These are phyloP conservation scores for Saccharum officinarum DNA, from an alignment of 176 grass and related monocot species.

Conservation along the genomic window DNA sequence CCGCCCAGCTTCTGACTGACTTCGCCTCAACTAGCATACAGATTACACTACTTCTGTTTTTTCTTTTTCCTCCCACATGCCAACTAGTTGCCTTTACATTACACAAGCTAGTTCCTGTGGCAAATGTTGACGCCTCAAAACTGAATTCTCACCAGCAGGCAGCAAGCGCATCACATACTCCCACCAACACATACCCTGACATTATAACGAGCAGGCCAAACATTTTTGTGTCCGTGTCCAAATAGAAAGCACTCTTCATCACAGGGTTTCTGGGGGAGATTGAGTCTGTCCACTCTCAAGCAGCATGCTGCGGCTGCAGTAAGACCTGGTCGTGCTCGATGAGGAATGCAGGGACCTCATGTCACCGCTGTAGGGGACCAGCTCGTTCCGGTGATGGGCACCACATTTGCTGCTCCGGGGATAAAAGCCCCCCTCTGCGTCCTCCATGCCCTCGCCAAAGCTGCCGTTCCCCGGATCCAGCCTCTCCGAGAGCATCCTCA, in stretches of 20 bases:
- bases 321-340: slow-evolving; percentile 83
- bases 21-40: background rate
- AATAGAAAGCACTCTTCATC: background rate
- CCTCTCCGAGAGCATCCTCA: slow-evolving; percentile 78
- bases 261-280: slow-evolving; percentile 76
- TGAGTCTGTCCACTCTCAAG: slow-evolving; percentile 78
- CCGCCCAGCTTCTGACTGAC: background rate
- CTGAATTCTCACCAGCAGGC: background rate
- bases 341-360: slow-evolving; percentile 78
- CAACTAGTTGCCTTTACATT: background rate
- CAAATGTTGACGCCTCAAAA: background rate
- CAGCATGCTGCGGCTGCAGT: slow-evolving; percentile 89
- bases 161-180: background rate
- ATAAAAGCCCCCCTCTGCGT: slow-evolving; percentile 42
- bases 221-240: background rate
- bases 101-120: background rate
- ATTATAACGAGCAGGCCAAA: slow-evolving; percentile 4
- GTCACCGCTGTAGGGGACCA: slow-evolving; percentile 53
- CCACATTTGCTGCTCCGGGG: slow-evolving; percentile 36
- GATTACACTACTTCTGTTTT: background rate
- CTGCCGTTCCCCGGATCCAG: slow-evolving; percentile 65
- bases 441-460: slow-evolving; percentile 65
- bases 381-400: slow-evolving; percentile 49
- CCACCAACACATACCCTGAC: slow-evolving; percentile 6
- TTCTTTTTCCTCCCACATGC: background rate